Conservation (phyloP, 257 asterid species). For the Echium plantagineum region DNA sequence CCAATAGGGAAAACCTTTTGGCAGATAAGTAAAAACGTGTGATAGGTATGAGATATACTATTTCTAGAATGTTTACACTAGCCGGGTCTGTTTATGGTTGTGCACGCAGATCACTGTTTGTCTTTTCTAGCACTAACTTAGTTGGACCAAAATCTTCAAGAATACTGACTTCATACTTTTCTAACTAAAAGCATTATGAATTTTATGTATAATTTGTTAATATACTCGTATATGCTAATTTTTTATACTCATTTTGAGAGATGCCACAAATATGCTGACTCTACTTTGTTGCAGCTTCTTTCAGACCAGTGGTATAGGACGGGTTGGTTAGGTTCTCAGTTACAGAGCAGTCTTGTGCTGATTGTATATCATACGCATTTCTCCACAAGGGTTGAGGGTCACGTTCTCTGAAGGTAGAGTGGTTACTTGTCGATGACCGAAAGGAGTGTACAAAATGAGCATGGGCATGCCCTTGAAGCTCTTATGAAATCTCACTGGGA, state of each 20-base stretch:
- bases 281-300: background rate
- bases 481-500: background rate
- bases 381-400: background rate
- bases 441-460: background rate
- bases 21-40: constrained; percentile 9
- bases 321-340: background rate
- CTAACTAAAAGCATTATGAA: too few species aligned
- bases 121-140: too few species aligned
- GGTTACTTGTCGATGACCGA: background rate
- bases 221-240: too few species aligned
- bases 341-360: background rate
- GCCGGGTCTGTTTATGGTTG: background rate
- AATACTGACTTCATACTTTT: too few species aligned
- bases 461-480: background rate
- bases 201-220: too few species aligned
- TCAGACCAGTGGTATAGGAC: background rate
- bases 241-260: too few species aligned
- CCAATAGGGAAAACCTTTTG: constrained; percentile 1
- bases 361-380: background rate
- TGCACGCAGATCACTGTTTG: background rate
- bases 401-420: background rate
- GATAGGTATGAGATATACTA: constrained; percentile 14
- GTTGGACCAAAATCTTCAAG: too few species aligned
- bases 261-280: background rate
- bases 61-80: too few species aligned